Percentiles rank a stretch among this genome's conserved stretches.
Conservation (phyloP, 2,329 filamentous ascomycete species). For the Fusarium agapanthi region DNA sequence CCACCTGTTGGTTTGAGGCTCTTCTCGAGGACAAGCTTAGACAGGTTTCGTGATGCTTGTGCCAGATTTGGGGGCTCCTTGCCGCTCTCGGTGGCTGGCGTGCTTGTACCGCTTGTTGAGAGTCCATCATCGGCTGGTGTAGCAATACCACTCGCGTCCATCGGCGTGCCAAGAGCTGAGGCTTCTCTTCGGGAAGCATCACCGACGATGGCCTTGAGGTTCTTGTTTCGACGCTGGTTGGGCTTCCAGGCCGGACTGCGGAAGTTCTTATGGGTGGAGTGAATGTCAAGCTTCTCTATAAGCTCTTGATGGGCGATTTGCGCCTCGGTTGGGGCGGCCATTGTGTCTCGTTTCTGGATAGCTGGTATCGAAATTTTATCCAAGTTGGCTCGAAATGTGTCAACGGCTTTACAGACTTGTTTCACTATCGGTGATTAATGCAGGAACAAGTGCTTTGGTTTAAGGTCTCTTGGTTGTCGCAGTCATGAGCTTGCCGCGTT, state of each 20-base stretch:
- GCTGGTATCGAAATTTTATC: neutral
- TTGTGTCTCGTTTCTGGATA: conserved; percentile 48
- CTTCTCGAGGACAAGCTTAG: conserved; percentile 88
- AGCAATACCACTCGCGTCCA: conserved; percentile 77
- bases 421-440: neutral
- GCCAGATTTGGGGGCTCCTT: conserved; percentile 74
- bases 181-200: conserved; percentile 90
- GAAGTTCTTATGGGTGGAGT: conserved; percentile 86
- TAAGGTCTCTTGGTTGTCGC: neutral
- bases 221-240: conserved; percentile 96
- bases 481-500: conserved; percentile 25
- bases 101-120: conserved; percentile 66
- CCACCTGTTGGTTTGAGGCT: conserved; percentile 60
- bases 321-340: conserved; percentile 73
- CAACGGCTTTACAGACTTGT: neutral
- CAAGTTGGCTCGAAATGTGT: neutral
- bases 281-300: conserved; percentile 91
- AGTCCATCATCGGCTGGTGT: conserved; percentile 69
- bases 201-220: conserved; percentile 94
- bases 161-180: conserved; percentile 82
- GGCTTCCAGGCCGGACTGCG: conserved; percentile 91
- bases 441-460: neutral
- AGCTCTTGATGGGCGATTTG: conserved; percentile 85
- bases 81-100: conserved; percentile 57
- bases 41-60: conserved; percentile 87